These are phyloP conservation scores for Chenopodium suecicum DNA, from an alignment of 148 eudicot genomes.

Conservation along the genomic window DNA sequence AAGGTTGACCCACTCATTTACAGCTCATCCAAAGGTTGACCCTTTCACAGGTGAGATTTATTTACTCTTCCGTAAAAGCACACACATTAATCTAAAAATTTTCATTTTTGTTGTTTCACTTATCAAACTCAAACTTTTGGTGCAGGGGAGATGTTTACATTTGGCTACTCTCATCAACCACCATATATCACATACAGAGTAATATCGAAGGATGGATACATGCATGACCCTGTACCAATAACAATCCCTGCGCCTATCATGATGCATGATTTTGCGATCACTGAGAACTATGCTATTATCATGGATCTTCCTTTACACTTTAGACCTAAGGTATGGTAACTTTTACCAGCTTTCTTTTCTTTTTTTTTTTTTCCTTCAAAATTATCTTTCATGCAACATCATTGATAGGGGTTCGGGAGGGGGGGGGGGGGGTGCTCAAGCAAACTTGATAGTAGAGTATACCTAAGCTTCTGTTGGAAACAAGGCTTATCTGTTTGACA, in stretches of 20 bases:
- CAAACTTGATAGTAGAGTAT: background rate
- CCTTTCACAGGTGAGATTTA: conserved; percentile 69
- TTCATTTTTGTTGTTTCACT: background rate
- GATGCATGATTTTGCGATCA: conserved; percentile 99
- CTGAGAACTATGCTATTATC: conserved; percentile 87
- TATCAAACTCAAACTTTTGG: conserved; percentile 12
- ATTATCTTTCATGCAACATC: background rate
- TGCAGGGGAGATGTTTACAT: conserved; percentile 97
- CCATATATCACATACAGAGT: conserved; percentile 92
- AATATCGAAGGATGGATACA: conserved; percentile 80
- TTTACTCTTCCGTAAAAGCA: background rate
- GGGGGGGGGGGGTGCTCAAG: background rate
- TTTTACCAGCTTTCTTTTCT: conserved; percentile 3
- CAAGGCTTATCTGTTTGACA: background rate
- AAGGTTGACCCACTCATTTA: conserved; percentile 81
- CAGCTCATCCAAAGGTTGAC: conserved; percentile 98
- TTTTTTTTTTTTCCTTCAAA: background rate
- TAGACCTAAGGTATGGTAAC: conserved; percentile 67
- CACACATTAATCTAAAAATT: too few species aligned
- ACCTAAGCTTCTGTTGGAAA: background rate
- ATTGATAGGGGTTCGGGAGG: background rate
- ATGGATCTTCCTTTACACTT: conserved; percentile 95
- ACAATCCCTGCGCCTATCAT: conserved; percentile 74
- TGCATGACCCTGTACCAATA: conserved; percentile 97
- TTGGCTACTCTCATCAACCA: conserved; percentile 75